phyloP scores from a whole-genome alignment of 225 moss, liverwort and hornwort species.

The Asterella californica region DNA sequence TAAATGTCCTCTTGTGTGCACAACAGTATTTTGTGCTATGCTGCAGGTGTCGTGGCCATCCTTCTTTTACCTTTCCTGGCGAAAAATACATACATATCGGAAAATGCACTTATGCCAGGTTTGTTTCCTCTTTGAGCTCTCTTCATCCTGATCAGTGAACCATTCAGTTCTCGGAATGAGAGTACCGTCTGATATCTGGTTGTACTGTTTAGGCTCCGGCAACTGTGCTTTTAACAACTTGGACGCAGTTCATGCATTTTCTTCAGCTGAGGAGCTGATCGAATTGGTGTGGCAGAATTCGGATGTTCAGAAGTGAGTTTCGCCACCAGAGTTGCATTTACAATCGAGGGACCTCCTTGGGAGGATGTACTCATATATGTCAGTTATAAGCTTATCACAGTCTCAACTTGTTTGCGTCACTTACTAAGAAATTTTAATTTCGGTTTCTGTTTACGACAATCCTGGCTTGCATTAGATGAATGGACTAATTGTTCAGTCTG shows the following conservation, averaged over 20 bases:
- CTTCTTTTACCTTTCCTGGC: slow-evolving; percentile 80
- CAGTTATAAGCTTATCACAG: neutral
- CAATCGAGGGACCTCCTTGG: neutral
- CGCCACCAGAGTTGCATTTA: neutral
- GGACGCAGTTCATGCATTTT: slow-evolving; percentile 57
- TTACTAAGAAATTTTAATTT: neutral
- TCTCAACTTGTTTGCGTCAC: neutral
- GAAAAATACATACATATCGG: slow-evolving; percentile 81
- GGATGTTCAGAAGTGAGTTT: slow-evolving; percentile 64
- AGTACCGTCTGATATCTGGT: neutral
- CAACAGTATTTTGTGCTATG: slow-evolving; percentile 69
- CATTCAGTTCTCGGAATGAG: neutral
- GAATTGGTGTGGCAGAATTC: slow-evolving; percentile 35
- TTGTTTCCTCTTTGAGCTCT: neutral
- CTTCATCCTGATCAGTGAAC: neutral
- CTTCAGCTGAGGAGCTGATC: slow-evolving; percentile 55
- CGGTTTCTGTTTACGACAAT: neutral
- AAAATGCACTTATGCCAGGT: slow-evolving; percentile 99
- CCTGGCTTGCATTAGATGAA: neutral
- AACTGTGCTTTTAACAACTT: slow-evolving; percentile 50
- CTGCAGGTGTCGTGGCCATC: slow-evolving; percentile 63
- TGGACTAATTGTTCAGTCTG: neutral
- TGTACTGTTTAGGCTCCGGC: slow-evolving; percentile 60
- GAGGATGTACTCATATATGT: neutral
- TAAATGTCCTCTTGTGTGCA: neutral